phyloP scores from a whole-genome alignment of 805 yeast genomes.

The Groenewaldozyma salmanticensis region DNA sequence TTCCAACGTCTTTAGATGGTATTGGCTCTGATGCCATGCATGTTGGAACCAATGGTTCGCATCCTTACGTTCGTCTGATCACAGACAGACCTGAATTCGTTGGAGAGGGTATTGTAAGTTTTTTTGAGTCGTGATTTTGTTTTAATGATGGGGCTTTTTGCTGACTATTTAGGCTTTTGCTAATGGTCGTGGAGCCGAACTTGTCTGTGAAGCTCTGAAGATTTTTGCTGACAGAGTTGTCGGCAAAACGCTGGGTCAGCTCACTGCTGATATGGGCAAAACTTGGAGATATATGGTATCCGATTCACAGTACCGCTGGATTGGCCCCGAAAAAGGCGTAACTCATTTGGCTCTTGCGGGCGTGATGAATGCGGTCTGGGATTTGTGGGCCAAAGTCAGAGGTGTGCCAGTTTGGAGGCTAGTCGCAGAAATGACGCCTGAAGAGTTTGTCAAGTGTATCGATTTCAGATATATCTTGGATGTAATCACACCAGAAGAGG shows the following conservation, averaged over 20 bases:
- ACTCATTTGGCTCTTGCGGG: slow-evolving; percentile 33
- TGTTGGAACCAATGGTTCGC: slow-evolving; percentile 31
- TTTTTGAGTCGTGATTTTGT: neutral
- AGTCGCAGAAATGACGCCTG: slow-evolving; percentile 33
- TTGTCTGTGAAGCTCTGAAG: slow-evolving; percentile 28
- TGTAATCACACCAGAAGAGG: slow-evolving; percentile 33
- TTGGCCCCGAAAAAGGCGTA: slow-evolving; percentile 35
- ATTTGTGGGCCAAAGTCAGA: slow-evolving; percentile 32
- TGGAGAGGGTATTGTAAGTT: slow-evolving; percentile 31
- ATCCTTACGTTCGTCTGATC: slow-evolving; percentile 27
- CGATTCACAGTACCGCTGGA: slow-evolving; percentile 34
- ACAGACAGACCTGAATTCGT: slow-evolving; percentile 22
- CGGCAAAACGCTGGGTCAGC: slow-evolving; percentile 24
- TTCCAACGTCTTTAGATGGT: slow-evolving; percentile 32
- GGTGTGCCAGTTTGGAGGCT: slow-evolving; percentile 33
- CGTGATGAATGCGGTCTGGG: slow-evolving; percentile 33
- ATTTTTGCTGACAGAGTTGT: slow-evolving; percentile 28
- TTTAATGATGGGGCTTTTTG: neutral
- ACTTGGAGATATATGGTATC: slow-evolving; percentile 33
- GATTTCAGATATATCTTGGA: slow-evolving; percentile 34
- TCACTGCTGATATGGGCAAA: slow-evolving; percentile 29
- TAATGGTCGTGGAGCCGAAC: slow-evolving; percentile 30
- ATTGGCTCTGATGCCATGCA: slow-evolving; percentile 35
- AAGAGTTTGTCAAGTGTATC: slow-evolving; percentile 31
- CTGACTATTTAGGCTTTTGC: slow-evolving; percentile 26